phyloP scores from a whole-genome alignment of 2,329 filamentous ascomycete genomes.

The Boeremia exigua region DNA sequence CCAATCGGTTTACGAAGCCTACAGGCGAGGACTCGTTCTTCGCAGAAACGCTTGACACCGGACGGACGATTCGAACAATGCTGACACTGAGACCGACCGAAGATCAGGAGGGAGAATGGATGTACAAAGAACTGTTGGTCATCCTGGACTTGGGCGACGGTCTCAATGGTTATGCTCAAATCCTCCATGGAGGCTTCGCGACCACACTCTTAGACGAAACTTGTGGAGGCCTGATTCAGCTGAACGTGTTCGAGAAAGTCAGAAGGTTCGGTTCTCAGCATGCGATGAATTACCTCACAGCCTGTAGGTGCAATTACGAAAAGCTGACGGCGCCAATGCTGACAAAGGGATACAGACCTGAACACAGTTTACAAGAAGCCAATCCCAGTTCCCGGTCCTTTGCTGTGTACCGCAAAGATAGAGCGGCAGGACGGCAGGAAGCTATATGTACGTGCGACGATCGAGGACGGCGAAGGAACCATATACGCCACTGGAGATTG shows the following conservation, averaged over 20 bases:
- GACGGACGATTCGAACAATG: constrained; percentile 54
- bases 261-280: constrained; percentile 7
- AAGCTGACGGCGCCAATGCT: constrained; percentile 10
- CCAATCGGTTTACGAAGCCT: constrained; percentile 38
- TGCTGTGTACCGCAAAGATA: constrained; percentile 56
- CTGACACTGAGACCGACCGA: constrained; percentile 29
- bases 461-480: constrained; percentile 58
- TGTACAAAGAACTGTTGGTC: constrained; percentile 46
- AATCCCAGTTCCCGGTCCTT: constrained; percentile 56
- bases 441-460: constrained; percentile 55
- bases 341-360: constrained; percentile 48
- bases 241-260: constrained; percentile 34
- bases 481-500: constrained; percentile 60
- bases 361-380: constrained; percentile 63
- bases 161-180: constrained; percentile 60
- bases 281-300: constrained; percentile 37
- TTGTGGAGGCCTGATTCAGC: constrained; percentile 58
- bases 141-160: constrained; percentile 57
- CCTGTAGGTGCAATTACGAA: constrained; percentile 37
- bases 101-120: constrained; percentile 23
- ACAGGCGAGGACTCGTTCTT: constrained; percentile 59
- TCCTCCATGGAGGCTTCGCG: constrained; percentile 65
- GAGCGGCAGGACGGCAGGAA: constrained; percentile 61
- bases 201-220: constrained; percentile 65
- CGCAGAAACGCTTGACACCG: constrained; percentile 59